phyloP scores from a whole-genome alignment of 768 basidiomycete genomes.

The Naematelia encephala region DNA sequence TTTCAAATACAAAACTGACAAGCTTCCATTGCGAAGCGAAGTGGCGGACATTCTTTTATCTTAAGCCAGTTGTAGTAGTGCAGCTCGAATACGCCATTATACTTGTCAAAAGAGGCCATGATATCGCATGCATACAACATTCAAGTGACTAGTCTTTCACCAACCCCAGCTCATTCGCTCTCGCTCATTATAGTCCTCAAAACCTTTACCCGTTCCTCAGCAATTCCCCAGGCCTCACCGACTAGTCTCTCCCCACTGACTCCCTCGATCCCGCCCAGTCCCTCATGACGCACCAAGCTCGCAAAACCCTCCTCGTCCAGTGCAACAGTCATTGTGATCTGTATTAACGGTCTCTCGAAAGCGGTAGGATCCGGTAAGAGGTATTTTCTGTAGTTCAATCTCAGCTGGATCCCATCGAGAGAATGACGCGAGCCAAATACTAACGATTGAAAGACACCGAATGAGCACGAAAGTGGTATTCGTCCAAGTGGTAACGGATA shows the following conservation, averaged over 20 bases:
- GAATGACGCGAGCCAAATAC: slow-evolving; percentile 44
- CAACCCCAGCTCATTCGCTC: background rate
- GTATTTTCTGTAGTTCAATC: slow-evolving; percentile 55
- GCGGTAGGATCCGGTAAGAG: slow-evolving; percentile 72
- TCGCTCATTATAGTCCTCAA: slow-evolving; percentile 36
- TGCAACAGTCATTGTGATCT: slow-evolving; percentile 56
- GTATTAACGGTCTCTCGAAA: slow-evolving; percentile 84
- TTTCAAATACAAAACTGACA: slow-evolving; percentile 2
- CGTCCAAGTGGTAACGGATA: slow-evolving; percentile 33
- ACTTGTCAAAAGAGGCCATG: background rate
- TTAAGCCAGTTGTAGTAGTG: background rate
- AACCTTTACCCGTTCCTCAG: slow-evolving; percentile 29
- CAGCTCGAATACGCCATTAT: background rate
- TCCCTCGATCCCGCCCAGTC: slow-evolving; percentile 36
- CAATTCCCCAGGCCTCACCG: slow-evolving; percentile 33
- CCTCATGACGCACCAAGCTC: slow-evolving; percentile 41
- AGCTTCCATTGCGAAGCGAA: background rate
- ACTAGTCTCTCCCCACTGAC: slow-evolving; percentile 44
- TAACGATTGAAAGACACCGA: slow-evolving; percentile 79
- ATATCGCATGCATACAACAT: background rate
- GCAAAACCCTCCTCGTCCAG: slow-evolving; percentile 33
- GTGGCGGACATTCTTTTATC: too few species aligned
- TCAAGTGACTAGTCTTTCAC: background rate
- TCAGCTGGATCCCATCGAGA: background rate
- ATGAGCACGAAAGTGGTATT: slow-evolving; percentile 57